Evolutionary conservation across 345 rosid genomes (phyloP).

Genomic region (Euphorbia pulcherrima): DNA sequence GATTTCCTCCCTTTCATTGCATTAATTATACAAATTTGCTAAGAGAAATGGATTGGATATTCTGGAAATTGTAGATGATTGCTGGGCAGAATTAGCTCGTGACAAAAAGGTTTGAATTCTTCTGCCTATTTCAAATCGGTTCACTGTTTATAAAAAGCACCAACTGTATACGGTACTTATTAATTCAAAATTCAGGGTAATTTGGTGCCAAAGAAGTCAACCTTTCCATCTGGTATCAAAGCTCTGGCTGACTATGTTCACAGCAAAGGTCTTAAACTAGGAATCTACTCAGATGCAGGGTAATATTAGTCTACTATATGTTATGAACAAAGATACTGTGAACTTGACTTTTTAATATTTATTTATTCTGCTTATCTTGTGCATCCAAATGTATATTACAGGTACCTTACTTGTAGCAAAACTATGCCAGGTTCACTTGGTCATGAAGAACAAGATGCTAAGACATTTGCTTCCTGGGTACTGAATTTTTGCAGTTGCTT

Average conservation of each 20-base stretch:
- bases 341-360: background rate
- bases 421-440: conserved; percentile 93
- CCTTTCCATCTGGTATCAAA: conserved; percentile 28
- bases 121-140: background rate
- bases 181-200: conserved; percentile 15
- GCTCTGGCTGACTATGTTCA: conserved; percentile 25
- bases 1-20: background rate
- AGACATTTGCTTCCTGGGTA: conserved; percentile 88
- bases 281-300: conserved; percentile 31
- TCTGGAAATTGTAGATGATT: conserved; percentile 59
- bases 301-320: background rate
- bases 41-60: background rate
- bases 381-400: conserved; percentile 22
- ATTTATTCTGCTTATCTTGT: background rate
- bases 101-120: conserved; percentile 46
- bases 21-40: conserved; percentile 11
- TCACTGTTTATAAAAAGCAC: background rate
- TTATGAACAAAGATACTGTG: background rate
- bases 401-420: conserved; percentile 78
- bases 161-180: background rate
- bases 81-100: conserved; percentile 88
- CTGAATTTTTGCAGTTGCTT: background rate
- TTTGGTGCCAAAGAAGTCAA: conserved; percentile 16
- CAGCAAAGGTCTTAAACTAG: conserved; percentile 24
- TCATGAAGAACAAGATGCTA: conserved; percentile 85